phyloP scores from a whole-genome alignment of 2,329 filamentous ascomycete genomes.

The Microdochium bolleyi region DNA sequence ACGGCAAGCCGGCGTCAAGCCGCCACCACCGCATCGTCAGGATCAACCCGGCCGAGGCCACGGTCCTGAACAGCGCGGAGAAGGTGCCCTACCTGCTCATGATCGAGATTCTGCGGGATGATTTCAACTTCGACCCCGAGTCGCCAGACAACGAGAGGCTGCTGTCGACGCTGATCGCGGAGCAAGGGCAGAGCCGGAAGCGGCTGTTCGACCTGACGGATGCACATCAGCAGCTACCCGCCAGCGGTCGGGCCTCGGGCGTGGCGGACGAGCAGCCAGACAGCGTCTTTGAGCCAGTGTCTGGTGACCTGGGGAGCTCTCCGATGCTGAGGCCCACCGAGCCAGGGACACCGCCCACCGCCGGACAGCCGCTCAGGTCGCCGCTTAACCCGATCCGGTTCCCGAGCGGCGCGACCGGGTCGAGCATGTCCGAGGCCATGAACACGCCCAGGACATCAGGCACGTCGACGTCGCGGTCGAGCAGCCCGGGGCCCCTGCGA shows the following conservation, averaged over 20 bases:
- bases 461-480: slow-evolving; percentile 59
- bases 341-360: slow-evolving; percentile 30
- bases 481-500: slow-evolving; percentile 52
- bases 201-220: slow-evolving; percentile 65
- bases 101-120: slow-evolving; percentile 74
- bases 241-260: background rate
- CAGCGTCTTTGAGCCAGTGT: slow-evolving; percentile 77
- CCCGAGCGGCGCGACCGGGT: slow-evolving; percentile 20
- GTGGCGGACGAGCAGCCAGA: slow-evolving; percentile 37
- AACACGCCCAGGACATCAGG: slow-evolving; percentile 63
- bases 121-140: slow-evolving; percentile 75
- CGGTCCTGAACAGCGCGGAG: slow-evolving; percentile 79
- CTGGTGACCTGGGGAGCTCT: slow-evolving; percentile 69
- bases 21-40: slow-evolving; percentile 77
- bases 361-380: slow-evolving; percentile 20
- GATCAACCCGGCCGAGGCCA: slow-evolving; percentile 76
- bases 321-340: slow-evolving; percentile 55
- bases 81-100: slow-evolving; percentile 80
- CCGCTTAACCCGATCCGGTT: slow-evolving; percentile 10
- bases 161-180: slow-evolving; percentile 46
- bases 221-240: slow-evolving; percentile 35
- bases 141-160: slow-evolving; percentile 65
- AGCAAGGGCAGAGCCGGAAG: slow-evolving; percentile 43
- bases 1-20: slow-evolving; percentile 67
- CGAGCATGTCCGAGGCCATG: slow-evolving; percentile 46